Evolutionary conservation across 2,329 filamentous ascomycete genomes (phyloP), one percentile per base, ranked within the genome.

Genomic region (Aureobasidium pullulans): DNA sequence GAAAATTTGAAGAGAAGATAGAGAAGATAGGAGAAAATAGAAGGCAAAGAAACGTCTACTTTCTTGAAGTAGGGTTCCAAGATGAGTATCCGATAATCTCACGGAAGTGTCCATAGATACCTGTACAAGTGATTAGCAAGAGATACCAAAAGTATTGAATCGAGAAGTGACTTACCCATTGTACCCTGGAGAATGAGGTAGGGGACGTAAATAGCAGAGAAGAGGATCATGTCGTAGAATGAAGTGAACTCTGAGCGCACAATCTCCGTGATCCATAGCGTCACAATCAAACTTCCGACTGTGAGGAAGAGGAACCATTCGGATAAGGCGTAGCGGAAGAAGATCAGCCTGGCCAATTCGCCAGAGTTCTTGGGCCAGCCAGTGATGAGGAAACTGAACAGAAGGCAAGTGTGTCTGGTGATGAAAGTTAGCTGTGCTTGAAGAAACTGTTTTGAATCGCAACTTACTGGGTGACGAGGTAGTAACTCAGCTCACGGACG

Each of bases 321-420:
- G 13, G 76, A 75, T 53, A 78, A 67, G 0, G 76, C 75, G 62
- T 77, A 79, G 43, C 77, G 73, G 64, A 79, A 79, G 67, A 78
- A 79, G 34, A 79, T 67, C 13, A 79, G 65, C 15, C 68, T 70
- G 42, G 70, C 72, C 2, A 78, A 66, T 19, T 71, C 70, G 6
- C 59, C 62, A 9, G 71, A 69, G 31, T 68, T 71, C 15, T 66
- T 68, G 0, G 77, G 77, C 60, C 77, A 79, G 40, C 74, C 71
- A 23, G 71, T 71, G 62, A 79, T 76, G 62, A 79, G 60, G 64
- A 79, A 76, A 54, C 73, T 75, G 15, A 76, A 31, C 7, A 79
- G 70, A 1, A 79, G 69, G 62, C 76, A 79, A 4, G 72, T 74
- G 65, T 79, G 78, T 34, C 37, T 47, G 34, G 7, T 4, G 10